Conservation (phyloP, 2,329 filamentous ascomycete genomes). For the Colletotrichum orbiculare region DNA sequence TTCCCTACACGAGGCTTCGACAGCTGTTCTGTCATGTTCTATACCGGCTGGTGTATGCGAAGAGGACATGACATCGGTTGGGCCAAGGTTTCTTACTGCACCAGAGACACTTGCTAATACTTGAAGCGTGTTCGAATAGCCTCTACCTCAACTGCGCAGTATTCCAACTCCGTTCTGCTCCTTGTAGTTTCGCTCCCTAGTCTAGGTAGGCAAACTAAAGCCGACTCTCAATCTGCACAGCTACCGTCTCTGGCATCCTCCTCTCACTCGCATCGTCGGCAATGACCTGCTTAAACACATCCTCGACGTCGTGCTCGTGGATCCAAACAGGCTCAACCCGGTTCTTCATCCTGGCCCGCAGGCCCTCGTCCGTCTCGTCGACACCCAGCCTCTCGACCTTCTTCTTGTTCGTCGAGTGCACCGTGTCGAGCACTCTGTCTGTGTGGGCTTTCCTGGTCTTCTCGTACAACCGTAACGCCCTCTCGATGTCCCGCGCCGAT, state of each 20-base stretch:
- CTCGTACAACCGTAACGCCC: constrained; percentile 53
- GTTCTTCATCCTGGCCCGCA: constrained; percentile 48
- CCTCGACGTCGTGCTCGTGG: constrained; percentile 58
- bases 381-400: constrained; percentile 40
- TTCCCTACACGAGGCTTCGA: no score
- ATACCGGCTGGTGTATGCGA: no score
- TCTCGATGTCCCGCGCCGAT: constrained; percentile 39
- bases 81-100: no score
- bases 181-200: not conserved
- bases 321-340: constrained; percentile 55
- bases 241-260: not conserved
- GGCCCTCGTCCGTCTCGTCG: constrained; percentile 50
- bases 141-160: no score
- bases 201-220: not conserved
- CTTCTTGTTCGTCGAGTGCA: constrained; percentile 46
- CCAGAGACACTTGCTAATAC: no score
- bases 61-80: no score
- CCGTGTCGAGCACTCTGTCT: constrained; percentile 47
- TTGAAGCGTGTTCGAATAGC: no score
- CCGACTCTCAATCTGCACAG: constrained; percentile 20
- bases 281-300: constrained; percentile 43
- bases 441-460: constrained; percentile 55
- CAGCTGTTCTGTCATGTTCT: no score
- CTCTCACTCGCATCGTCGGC: constrained; percentile 10
- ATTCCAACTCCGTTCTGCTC: no score